Conservation (phyloP, 768 basidiomycete genomes). For the Leccinum barrowsii region DNA sequence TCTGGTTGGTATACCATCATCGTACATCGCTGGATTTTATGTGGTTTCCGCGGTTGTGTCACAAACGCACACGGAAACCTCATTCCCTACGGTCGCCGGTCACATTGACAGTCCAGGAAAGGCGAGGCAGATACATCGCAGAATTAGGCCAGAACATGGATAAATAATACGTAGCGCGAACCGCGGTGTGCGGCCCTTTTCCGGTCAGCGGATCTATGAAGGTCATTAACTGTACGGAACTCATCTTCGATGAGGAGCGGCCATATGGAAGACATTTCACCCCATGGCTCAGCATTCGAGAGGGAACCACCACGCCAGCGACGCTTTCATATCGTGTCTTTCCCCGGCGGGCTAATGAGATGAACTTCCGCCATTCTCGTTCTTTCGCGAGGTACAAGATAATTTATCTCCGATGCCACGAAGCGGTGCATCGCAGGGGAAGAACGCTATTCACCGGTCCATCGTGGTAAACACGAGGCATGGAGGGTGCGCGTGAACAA, state of each 20-base stretch:
- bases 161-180: conserved; percentile 21
- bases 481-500: conserved; percentile 13
- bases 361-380: conserved; percentile 17
- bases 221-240: conserved; percentile 12
- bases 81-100: conserved; percentile 34
- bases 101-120: conserved; percentile 32
- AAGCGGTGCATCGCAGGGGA: conserved; percentile 25
- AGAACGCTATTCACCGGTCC: conserved; percentile 18
- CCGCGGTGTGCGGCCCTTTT: conserved; percentile 10
- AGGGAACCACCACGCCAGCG: neutral
- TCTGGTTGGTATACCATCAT: conserved; percentile 11
- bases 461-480: conserved; percentile 34
- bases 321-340: conserved; percentile 2
- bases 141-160: conserved; percentile 17
- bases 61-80: conserved; percentile 38
- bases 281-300: conserved; percentile 2
- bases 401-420: conserved; percentile 29
- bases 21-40: conserved; percentile 25
- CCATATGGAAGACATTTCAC: neutral
- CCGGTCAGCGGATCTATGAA: conserved; percentile 4
- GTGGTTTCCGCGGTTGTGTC: conserved; percentile 29
- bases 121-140: conserved; percentile 34
- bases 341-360: conserved; percentile 18
- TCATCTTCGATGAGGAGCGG: conserved; percentile 4
- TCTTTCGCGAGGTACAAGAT: conserved; percentile 16